Percentiles rank a stretch among this genome's conserved stretches.
phyloP scores from a whole-genome alignment of 257 asterid species.

The Salvia splendens region DNA sequence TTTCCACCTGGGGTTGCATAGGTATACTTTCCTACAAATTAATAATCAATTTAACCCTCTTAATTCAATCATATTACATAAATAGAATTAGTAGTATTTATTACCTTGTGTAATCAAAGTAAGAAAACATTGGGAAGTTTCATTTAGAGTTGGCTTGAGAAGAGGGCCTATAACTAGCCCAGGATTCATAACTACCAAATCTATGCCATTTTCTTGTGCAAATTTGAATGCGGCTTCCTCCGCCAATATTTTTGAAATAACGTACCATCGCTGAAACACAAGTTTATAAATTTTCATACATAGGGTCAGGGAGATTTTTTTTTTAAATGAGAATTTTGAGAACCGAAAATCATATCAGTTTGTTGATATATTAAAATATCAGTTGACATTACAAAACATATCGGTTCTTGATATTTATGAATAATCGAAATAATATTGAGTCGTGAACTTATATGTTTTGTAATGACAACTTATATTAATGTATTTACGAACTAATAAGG shows the following conservation, averaged over 20 bases:
- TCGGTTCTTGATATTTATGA: too few species aligned
- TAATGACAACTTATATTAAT: too few species aligned
- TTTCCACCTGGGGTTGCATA: not conserved
- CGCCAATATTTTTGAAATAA: constrained; percentile 48
- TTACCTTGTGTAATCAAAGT: constrained; percentile 40
- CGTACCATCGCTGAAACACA: constrained; percentile 39
- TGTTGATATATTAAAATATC: too few species aligned
- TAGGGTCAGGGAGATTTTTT: too few species aligned
- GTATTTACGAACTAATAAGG: too few species aligned
- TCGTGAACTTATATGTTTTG: too few species aligned
- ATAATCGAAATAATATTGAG: too few species aligned
- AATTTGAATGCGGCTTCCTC: constrained; percentile 53
- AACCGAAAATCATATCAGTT: too few species aligned
- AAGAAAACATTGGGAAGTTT: constrained; percentile 30
- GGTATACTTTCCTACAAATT: not conserved
- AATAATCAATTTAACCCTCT: not conserved
- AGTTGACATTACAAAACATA: too few species aligned
- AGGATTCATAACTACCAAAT: constrained; percentile 52
- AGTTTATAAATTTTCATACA: not conserved
- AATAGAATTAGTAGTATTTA: not conserved
- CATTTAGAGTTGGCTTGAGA: constrained; percentile 52
- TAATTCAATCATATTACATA: too few species aligned
- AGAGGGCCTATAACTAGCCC: constrained; percentile 54
- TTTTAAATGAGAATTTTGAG: too few species aligned
- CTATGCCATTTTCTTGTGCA: constrained; percentile 43